Evolutionary conservation across 2,329 filamentous ascomycete genomes (phyloP), one percentile per base, ranked within the genome.

Genomic region (Cordyceps militaris): DNA sequence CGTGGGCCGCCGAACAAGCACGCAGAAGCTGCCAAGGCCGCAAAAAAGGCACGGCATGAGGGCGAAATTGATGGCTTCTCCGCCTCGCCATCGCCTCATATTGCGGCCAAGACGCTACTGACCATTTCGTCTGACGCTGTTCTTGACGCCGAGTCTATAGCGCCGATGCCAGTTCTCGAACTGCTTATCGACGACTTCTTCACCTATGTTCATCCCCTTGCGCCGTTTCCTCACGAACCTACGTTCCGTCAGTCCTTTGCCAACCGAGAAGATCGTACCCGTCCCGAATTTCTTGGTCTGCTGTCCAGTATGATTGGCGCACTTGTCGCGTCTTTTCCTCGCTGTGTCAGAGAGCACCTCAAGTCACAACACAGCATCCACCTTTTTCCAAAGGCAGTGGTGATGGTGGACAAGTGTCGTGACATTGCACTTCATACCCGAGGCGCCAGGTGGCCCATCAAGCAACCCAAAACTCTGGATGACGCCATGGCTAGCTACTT

Each of bases 101-200:
- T 73, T 42, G 76, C 76, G 0, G 75, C 77, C 51, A 77, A 80
- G 64, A 71, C 77, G 0, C 68, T 81, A 26, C 73, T 80, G 60
- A 75, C 78, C 13, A 78, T 75, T 16, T 71, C 72, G 14, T 65
- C 66, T 2, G 68, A 69, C n/a, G 66, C 65, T 28, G 67, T 71
- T n/a, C 67, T 84, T 14, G 80, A 83, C 59, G 82, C 85, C 49
- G 88, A 92, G 66, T 76, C 81, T 2, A 91, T 92, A 61, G 88
- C 86, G 42, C 85, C 88, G 0, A 77, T 86, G 69, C 80, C 82
- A 8, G 83, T 86, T 11, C 74, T 92, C 54, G 80, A 87, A 64
- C 78, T 86, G 2, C 76, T 91, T 16, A 81, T 92, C 58, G 86
- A 91, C 68, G 88, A 92, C 73, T 92, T 89, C 77, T 92, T 91